These are phyloP conservation scores for Paraphaeosphaeria minitans DNA, from an alignment of 2,329 filamentous ascomycete species.

Conservation along the genomic window DNA sequence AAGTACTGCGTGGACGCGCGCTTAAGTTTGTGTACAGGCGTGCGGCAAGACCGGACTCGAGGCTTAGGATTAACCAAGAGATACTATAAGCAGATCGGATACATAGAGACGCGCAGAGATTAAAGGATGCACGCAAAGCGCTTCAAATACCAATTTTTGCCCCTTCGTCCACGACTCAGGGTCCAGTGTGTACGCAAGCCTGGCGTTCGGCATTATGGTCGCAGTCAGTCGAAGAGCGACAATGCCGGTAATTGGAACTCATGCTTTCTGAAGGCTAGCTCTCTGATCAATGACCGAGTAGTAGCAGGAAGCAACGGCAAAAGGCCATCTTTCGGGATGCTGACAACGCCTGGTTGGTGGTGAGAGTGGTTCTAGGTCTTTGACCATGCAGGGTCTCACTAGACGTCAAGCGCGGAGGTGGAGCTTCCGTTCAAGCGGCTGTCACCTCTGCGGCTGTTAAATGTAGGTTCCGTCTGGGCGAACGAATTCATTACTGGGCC, in stretches of 20 bases:
- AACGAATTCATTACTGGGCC: neutral
- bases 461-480: neutral
- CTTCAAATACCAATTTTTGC: constrained; percentile 6
- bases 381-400: neutral
- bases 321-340: neutral
- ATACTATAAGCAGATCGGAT: constrained; percentile 8
- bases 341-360: neutral
- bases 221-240: neutral
- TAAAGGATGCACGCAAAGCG: constrained; percentile 6
- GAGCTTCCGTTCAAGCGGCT: neutral
- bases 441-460: neutral
- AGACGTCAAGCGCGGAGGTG: neutral
- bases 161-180: constrained; percentile 5
- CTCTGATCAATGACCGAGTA: neutral
- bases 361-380: neutral
- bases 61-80: constrained; percentile 15
- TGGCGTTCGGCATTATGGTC: neutral
- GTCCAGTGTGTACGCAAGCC: neutral
- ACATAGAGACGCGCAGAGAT: constrained; percentile 8
- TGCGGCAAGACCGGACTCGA: constrained; percentile 2
- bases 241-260: constrained; percentile 1
- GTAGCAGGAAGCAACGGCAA: neutral
- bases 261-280: neutral
- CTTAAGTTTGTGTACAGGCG: constrained; percentile 3
- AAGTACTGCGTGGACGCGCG: constrained; percentile 4